Conservation (phyloP, 768 basidiomycete genomes). For the Boletus insuetus region DNA sequence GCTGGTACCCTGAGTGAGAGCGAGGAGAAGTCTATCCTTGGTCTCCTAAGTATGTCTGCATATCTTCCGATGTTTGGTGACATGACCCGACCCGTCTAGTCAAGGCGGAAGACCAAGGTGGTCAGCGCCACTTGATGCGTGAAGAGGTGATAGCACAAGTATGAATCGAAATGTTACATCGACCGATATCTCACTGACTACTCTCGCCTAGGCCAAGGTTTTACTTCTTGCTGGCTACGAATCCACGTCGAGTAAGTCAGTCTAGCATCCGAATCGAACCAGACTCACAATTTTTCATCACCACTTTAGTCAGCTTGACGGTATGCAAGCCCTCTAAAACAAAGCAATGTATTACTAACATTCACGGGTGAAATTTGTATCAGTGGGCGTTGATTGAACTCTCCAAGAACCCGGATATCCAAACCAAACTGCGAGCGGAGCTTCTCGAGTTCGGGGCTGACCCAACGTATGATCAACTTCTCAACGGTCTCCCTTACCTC, state of each 20-base stretch:
- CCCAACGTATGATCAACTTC: conserved; percentile 55
- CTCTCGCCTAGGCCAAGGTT: conserved; percentile 31
- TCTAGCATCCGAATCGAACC: not conserved
- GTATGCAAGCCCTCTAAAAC: not conserved
- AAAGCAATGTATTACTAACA: not conserved
- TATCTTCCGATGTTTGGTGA: not conserved
- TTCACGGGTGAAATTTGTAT: not conserved
- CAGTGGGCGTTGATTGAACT: conserved; percentile 60
- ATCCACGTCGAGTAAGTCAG: conserved; percentile 35
- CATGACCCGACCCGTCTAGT: conserved; percentile 24
- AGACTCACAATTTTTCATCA: not conserved
- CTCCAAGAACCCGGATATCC: conserved; percentile 40
- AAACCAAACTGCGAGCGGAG: conserved; percentile 49
- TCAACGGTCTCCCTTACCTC: conserved; percentile 49
- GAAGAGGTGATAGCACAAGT: conserved; percentile 43
- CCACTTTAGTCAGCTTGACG: conserved; percentile 8
- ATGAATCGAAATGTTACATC: not conserved
- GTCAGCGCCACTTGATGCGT: conserved; percentile 32
- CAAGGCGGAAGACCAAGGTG: conserved; percentile 32
- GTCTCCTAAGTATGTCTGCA: conserved; percentile 31
- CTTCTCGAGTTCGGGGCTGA: conserved; percentile 43
- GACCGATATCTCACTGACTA: not conserved
- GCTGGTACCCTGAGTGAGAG: conserved; percentile 25
- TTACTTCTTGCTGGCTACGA: conserved; percentile 41
- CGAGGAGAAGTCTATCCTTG: conserved; percentile 39